Base-by-base conservation (phyloP, 129 eudicot species). In the Flaveria linearis region DNA sequence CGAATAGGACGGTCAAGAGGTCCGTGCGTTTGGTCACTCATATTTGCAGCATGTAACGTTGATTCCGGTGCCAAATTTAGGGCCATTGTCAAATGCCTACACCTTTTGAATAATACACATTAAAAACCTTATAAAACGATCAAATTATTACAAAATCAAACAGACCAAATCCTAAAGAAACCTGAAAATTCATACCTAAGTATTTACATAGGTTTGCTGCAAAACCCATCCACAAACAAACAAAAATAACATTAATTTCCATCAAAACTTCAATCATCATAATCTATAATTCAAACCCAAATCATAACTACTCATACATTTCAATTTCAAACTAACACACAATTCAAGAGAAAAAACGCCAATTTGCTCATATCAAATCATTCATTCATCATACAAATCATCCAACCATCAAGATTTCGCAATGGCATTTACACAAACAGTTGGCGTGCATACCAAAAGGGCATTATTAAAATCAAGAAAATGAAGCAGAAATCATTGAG, bases 11-110 rank as follows among this genome's bases (percentile, higher is more conserved):
- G 86, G 42, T 87, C 90, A 77, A 82, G 81, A 79, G 96, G 83
- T 82, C 83, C 89, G 72, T 89, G 84, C 89, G 72, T 85, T 20
- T 68, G 82, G 87, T 82, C 91, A 76, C 89, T 75, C 89, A 81
- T 85, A 79, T 76, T 79, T 83, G 77, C 77, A 81, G 65, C 71
- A 78, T 53, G 81, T 73, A 85, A 82, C 73, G 79, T 84, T 64
- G 87, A 78, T 76, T 66, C 30, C 14, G 75, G 84, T 80, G 79
- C 75, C 70, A 56, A 74, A 68, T 73, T 55, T 73, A 28, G 49
- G 74, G 84, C 16, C 75, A 73, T 67, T 69, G 69, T 58, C 85
- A 45, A 81, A 86, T 84, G 80, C 85, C 93, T 85, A 68, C 88
- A 85, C 88, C 83, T 84, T 78, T 76, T 49, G 63, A 57, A 51